Evolutionary conservation across 345 rosid genomes (phyloP).

Genomic region (Populus alba): DNA sequence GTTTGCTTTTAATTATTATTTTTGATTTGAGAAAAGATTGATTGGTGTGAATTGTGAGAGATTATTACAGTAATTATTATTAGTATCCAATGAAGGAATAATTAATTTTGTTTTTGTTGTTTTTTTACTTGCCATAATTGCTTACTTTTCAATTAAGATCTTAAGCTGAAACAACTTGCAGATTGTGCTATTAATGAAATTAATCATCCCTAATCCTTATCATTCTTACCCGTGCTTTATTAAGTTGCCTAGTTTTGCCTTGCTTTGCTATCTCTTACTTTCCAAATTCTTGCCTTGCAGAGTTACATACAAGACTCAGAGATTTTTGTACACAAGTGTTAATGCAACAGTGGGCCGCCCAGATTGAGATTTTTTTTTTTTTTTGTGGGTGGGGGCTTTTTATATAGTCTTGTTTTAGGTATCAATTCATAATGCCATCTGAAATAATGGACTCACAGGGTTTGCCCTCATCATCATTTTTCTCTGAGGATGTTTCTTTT

Average conservation of each 20-base stretch:
- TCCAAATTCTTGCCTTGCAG: conserved; percentile 5
- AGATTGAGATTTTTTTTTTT: not conserved
- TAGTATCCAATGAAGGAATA: conserved; percentile 14
- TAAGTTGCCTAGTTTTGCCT: not conserved
- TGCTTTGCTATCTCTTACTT: not conserved
- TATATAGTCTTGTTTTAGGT: not conserved
- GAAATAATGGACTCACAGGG: conserved; percentile 35
- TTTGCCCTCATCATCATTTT: conserved; percentile 32
- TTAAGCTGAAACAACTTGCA: not conserved
- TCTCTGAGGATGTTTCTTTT: conserved; percentile 28
- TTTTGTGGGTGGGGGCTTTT: not conserved
- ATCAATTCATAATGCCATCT: conserved; percentile 32
- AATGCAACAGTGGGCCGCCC: not conserved
- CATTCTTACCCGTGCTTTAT: not conserved
- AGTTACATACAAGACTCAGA: not conserved
- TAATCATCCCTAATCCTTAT: conserved; percentile 15
- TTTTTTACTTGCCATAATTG: not conserved
- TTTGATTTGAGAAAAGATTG: not conserved
- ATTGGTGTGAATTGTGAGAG: not conserved
- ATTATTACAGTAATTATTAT: not conserved
- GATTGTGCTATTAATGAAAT: not conserved
- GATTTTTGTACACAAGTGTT: not conserved
- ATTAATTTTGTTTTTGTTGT: not conserved
- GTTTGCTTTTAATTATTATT: not conserved
- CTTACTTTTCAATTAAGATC: conserved; percentile 10